Evolutionary conservation across 1,139 yeast genomes (phyloP).

Genomic region (Candida mesenterica): DNA sequence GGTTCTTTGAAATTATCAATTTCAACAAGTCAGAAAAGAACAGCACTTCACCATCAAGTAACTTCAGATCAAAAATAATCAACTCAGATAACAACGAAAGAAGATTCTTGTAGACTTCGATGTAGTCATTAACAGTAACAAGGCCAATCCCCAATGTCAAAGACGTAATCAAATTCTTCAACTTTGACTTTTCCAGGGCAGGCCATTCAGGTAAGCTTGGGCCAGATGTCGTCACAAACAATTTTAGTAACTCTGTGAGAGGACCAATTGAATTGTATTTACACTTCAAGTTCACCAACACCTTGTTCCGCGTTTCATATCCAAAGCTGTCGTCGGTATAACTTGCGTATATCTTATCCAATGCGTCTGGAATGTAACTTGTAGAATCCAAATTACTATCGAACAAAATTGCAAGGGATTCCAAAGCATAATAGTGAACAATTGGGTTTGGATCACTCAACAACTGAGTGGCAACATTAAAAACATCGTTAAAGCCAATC

Average conservation of each 20-base stretch:
- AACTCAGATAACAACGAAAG: constrained; percentile 38
- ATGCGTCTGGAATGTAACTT: constrained; percentile 42
- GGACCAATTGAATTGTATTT: constrained; percentile 26
- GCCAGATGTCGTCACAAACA: constrained; percentile 37
- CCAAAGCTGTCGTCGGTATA: constrained; percentile 55
- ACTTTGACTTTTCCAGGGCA: constrained; percentile 18
- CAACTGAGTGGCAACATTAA: constrained; percentile 60
- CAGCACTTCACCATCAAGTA: constrained; percentile 31
- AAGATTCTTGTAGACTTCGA: constrained; percentile 25
- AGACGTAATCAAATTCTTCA: constrained; percentile 32
- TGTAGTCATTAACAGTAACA: constrained; percentile 27
- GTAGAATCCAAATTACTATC: constrained; percentile 53
- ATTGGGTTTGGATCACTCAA: constrained; percentile 81
- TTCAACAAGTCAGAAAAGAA: constrained; percentile 33
- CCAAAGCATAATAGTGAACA: constrained; percentile 72
- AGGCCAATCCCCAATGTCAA: constrained; percentile 37
- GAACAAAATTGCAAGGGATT: constrained; percentile 55
- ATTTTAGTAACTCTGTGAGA: constrained; percentile 27
- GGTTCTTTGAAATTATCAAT: constrained; percentile 35
- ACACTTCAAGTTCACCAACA: constrained; percentile 30
- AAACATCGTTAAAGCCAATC: constrained; percentile 39
- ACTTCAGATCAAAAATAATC: constrained; percentile 39
- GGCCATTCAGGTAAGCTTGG: constrained; percentile 34
- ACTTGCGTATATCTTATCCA: constrained; percentile 46
- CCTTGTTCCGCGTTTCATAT: constrained; percentile 23